These are phyloP conservation scores for Lolium rigidum DNA, from an alignment of 176 grass and related monocot species.

Conservation along the genomic window DNA sequence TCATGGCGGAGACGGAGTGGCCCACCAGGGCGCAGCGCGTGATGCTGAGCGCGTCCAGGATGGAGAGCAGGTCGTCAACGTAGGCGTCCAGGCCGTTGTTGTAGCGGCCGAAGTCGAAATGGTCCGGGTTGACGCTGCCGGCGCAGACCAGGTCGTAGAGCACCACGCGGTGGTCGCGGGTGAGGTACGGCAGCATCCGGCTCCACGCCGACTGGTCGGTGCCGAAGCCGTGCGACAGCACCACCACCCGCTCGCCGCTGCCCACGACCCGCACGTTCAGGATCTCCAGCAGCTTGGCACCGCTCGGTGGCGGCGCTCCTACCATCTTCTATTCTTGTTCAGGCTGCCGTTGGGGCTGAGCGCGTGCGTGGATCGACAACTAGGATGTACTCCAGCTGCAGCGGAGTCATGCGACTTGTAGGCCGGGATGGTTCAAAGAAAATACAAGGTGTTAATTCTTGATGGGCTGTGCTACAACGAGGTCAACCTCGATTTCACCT, in stretches of 20 bases:
- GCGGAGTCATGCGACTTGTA: too few relatives aligned
- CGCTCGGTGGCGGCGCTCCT: too few relatives aligned
- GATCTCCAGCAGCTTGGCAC: slow-evolving; percentile 79
- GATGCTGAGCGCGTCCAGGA: slow-evolving; percentile 77
- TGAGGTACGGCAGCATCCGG: slow-evolving; percentile 86
- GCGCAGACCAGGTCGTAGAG: slow-evolving; percentile 97
- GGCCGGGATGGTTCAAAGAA: too few relatives aligned
- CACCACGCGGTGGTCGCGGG: slow-evolving; percentile 81
- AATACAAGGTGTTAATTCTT: too few relatives aligned
- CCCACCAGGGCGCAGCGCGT: slow-evolving; percentile 84
- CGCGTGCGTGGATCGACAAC: too few relatives aligned
- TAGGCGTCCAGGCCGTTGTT: slow-evolving; percentile 83
- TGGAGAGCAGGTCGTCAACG: slow-evolving; percentile 83
- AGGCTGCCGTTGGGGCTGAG: too few relatives aligned
- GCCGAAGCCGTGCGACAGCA: slow-evolving; percentile 93
- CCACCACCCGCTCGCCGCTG: slow-evolving; percentile 71
- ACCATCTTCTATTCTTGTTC: too few relatives aligned
- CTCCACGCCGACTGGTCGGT: slow-evolving; percentile 98
- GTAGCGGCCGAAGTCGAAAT: slow-evolving; percentile 95
- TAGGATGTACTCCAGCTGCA: too few relatives aligned
- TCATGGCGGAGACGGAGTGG: slow-evolving; percentile 97
- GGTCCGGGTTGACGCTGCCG: slow-evolving; percentile 91
- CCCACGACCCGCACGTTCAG: slow-evolving; percentile 93
- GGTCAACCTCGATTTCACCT: too few relatives aligned
- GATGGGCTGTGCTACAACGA: too few relatives aligned